Evolutionary conservation across 2,329 filamentous ascomycete species (phyloP), one percentile per base, ranked within the genome.

Genomic region (Alternaria sp.): DNA sequence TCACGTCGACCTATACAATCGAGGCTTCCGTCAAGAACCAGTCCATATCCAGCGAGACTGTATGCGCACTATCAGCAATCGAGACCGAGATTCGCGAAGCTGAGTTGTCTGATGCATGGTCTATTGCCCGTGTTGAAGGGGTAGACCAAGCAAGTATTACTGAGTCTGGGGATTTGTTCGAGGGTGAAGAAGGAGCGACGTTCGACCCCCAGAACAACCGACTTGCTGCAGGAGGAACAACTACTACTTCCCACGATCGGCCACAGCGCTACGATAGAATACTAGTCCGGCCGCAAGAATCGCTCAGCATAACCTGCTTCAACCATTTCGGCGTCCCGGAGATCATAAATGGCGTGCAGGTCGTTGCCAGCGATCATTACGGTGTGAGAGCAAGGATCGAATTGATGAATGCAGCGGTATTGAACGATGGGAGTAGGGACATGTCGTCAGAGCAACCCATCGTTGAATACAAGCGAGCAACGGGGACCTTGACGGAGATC

Each of bases 221-320:
- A 0, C 78, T 88, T 11, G 87, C 88, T 3, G 80, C 82, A n/a
- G n/a, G n/a, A 1, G 77, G 80, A 10, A 81, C 82, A 3, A 81
- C 83, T 1, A 82, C 84, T 40, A 81, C 85, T 9, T 86, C 88
- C 2, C 81, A 85, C 46, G 82, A 82, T 63, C 80, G 86, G 21
- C 87, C 88, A 2, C 88, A 90, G 67, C 78, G 88, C 46, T 90
- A 90, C 60, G 87, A 90, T 66, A 81, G 88, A 33, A 86, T 90
- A 42, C 73, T 89, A 3, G 73, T 87, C 33, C 83, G 80, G 42
- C 76, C 77, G 6, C 74, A 78, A 14, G 79, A 73, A 3, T 39
- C 70, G 2, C 71, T 84, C 5, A 67, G 73, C 14, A 72, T 84
- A 5, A 68, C 67, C 3, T 71, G 76, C 0, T 88, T 88, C 74